Base-by-base conservation (phyloP, 306 rosid genomes). In the Corylus americana region DNA sequence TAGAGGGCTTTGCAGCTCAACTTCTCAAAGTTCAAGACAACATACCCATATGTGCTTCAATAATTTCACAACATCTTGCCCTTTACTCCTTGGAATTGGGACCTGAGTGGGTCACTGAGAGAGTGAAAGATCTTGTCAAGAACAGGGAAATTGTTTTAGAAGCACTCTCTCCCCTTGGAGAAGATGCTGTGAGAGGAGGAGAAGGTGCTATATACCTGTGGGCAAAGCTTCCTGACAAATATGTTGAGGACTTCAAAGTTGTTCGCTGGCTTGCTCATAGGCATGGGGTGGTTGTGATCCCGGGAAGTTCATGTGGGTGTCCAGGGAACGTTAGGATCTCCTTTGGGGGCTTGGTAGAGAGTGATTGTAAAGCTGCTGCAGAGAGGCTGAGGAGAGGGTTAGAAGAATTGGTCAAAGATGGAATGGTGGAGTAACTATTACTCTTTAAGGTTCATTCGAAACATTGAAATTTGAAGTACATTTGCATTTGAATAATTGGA, bases 11-110 rank as follows among this genome's bases (percentile, higher is more conserved):
- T 64, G 86, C 84, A 18, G 81, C 82, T 4, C 97, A 95, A 80
- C 98, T 95, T 70, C 96, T 95, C 70, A 95, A 95, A 88, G 98
- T 89, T 55, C 99, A 96, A 75, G 99, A 96, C 90, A 96, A 96
- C 90, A 96, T 96, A 84, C 99, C 99, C 66, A 96, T 96, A 51
- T 93, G 99, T 73, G 99, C 99, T 74, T 76, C 96, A 6, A 93
- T 93, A 89, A 72, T 96, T 73, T 93, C 99, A 1, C 99, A 96
- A 63, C 69, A 88, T 84, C 96, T 95, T 35, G 99, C 99, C 39
- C 96, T 95, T 77, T 63, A 85, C 86, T 90, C 99, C 35, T 71
- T 95, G 63, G 88, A 95, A 82, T 5, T 85, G 83, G 99, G 99
- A 44, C 93, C 96, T 0, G 90, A 82, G 58, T 95, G 98, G 97